A percentile compares a stretch with the other conserved stretches of the same genome.
Conservation (phyloP, 2,329 filamentous ascomycete genomes). For the Nigrospora osmanthi region DNA sequence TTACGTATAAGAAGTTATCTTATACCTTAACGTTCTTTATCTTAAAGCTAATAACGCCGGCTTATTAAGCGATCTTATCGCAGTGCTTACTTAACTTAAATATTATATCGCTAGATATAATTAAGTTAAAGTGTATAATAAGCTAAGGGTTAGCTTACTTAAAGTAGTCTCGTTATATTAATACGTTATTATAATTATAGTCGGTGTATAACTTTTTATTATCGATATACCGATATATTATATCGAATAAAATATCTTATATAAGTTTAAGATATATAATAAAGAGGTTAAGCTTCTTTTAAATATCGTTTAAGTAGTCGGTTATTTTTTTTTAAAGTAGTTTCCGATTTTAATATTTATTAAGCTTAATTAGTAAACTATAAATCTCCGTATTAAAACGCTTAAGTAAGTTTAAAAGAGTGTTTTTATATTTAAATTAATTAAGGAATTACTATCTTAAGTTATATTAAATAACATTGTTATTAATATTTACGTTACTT, state of each 20-base stretch:
- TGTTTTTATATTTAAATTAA: slow-evolving; percentile 11
- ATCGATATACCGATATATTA: slow-evolving; percentile 7
- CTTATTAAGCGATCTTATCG: slow-evolving; percentile 20
- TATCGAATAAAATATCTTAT: slow-evolving; percentile 9
- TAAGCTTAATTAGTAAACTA: slow-evolving; percentile 18
- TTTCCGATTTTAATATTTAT: slow-evolving; percentile 5
- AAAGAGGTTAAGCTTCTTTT: neutral
- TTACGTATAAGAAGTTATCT: slow-evolving; percentile 19
- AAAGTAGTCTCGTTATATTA: slow-evolving; percentile 9
- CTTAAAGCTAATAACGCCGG: slow-evolving; percentile 21
- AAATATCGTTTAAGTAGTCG: slow-evolving; percentile 3
- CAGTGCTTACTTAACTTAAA: slow-evolving; percentile 27
- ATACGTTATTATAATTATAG: slow-evolving; percentile 9
- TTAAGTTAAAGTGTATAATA: slow-evolving; percentile 24
- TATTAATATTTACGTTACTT: slow-evolving; percentile 18
- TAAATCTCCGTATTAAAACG: slow-evolving; percentile 13
- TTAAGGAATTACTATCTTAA: slow-evolving; percentile 14
- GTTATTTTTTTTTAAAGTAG: slow-evolving; percentile 1
- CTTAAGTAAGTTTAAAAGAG: slow-evolving; percentile 8
- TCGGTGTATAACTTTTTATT: slow-evolving; percentile 3
- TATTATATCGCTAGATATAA: slow-evolving; percentile 30
- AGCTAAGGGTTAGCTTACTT: slow-evolving; percentile 9
- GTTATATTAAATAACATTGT: slow-evolving; percentile 18
- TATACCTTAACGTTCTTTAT: slow-evolving; percentile 22
- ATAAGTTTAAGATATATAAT: slow-evolving; percentile 5